Evolutionary conservation across 306 rosid genomes (phyloP).

Genomic region (Ziziphus jujuba): DNA sequence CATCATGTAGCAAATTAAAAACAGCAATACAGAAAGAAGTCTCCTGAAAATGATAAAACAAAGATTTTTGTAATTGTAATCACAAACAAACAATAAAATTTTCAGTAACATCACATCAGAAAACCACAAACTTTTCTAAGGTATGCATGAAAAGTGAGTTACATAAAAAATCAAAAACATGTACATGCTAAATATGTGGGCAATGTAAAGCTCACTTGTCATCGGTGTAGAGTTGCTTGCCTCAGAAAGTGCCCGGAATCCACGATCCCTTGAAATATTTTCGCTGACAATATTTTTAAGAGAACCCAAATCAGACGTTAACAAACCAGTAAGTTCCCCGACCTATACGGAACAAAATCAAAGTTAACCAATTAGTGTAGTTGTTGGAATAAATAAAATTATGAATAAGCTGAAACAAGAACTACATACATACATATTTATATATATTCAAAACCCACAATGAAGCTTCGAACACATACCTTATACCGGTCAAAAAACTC

Average conservation of each 20-base stretch:
- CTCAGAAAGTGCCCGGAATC: slow-evolving; percentile 97
- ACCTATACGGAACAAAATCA: slow-evolving; percentile 54
- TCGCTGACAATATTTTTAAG: slow-evolving; percentile 75
- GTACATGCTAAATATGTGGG: slow-evolving; percentile 55
- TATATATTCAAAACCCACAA: not conserved
- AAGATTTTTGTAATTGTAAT: slow-evolving; percentile 1
- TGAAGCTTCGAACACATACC: slow-evolving; percentile 43
- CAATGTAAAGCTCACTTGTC: slow-evolving; percentile 91
- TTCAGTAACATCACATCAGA: not conserved
- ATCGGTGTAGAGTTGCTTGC: slow-evolving; percentile 96
- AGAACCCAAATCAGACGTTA: slow-evolving; percentile 90
- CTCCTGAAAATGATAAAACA: slow-evolving; percentile 11
- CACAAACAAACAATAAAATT: slow-evolving; percentile 6
- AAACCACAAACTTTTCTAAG: not conserved
- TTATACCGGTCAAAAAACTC: slow-evolving; percentile 93
- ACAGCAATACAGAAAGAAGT: slow-evolving; percentile 15
- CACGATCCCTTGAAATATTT: slow-evolving; percentile 91
- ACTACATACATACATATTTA: not conserved
- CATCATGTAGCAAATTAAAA: slow-evolving; percentile 27
- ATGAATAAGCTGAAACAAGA: slow-evolving; percentile 4
- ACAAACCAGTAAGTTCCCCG: slow-evolving; percentile 88
- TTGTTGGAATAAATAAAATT: not conserved
- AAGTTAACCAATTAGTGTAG: slow-evolving; percentile 30
- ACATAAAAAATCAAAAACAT: slow-evolving; percentile 24
- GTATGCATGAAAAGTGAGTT: slow-evolving; percentile 1